Evolutionary conservation across 2,329 filamentous ascomycete genomes (phyloP).

Genomic region (Trichoderma sp.): DNA sequence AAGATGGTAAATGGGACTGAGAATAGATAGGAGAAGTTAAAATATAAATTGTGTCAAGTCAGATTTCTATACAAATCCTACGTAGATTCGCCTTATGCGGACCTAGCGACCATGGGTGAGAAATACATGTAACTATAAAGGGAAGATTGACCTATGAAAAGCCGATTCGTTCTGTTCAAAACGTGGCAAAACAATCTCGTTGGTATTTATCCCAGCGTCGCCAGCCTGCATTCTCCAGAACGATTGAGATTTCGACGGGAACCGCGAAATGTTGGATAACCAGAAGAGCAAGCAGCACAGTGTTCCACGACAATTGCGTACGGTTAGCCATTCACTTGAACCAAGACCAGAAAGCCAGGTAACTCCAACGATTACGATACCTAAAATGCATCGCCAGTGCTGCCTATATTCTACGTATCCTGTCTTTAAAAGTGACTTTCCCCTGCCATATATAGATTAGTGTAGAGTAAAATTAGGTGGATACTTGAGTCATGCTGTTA

Average conservation of each 20-base stretch:
- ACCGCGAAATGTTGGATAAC: background rate
- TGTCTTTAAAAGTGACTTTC: background rate
- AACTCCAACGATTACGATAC: background rate
- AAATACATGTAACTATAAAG: background rate
- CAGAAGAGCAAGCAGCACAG: background rate
- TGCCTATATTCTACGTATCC: background rate
- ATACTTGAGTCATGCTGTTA: background rate
- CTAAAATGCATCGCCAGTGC: background rate
- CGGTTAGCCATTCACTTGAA: background rate
- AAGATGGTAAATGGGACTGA: background rate
- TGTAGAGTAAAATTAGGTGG: background rate
- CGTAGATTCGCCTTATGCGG: background rate
- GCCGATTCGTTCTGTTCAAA: background rate
- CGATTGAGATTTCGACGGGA: background rate
- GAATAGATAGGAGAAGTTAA: background rate
- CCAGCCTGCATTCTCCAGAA: background rate
- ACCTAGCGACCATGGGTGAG: background rate
- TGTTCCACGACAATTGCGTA: background rate
- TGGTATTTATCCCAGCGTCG: background rate
- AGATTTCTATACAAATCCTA: background rate
- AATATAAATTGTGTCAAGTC: background rate
- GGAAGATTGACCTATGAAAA: background rate
- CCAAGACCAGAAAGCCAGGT: background rate
- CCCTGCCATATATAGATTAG: constrained; percentile 1
- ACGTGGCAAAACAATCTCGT: background rate